These are phyloP conservation scores for Dactylellina drechsleri DNA, from an alignment of 2,329 filamentous ascomycete species.

Conservation along the genomic window DNA sequence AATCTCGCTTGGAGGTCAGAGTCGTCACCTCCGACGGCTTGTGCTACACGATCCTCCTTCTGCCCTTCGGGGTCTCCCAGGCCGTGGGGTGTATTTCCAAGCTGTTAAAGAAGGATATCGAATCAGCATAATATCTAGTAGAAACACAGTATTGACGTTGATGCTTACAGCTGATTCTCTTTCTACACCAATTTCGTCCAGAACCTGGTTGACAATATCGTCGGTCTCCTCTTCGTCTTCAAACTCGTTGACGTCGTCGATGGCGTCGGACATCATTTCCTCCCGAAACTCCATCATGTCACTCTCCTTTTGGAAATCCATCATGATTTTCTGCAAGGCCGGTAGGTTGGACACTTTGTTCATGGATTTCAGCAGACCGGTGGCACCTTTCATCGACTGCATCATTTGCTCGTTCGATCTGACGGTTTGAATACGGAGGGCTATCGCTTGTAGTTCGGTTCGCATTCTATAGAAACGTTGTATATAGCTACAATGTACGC, in stretches of 20 bases:
- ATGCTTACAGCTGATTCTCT: constrained; percentile 82
- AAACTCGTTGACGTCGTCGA: constrained; percentile 94
- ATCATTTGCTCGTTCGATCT: constrained; percentile 99
- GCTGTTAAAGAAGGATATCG: constrained; percentile 65
- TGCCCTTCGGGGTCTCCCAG: constrained; percentile 75
- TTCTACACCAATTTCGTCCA: constrained; percentile 97
- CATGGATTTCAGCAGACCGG: constrained; percentile 92
- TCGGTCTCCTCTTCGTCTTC: constrained; percentile 92
- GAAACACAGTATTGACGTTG: background rate
- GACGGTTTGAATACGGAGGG: constrained; percentile 93
- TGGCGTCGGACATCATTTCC: constrained; percentile 99
- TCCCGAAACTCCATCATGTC: constrained; percentile 99
- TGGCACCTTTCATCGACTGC: constrained; percentile 99
- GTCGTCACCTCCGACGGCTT: constrained; percentile 77
- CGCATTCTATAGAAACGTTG: constrained; percentile 99
- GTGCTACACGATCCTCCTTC: constrained; percentile 80
- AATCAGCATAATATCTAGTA: constrained; percentile 31
- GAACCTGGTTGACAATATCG: constrained; percentile 93
- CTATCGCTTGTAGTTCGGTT: constrained; percentile 95
- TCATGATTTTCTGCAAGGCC: constrained; percentile 91
- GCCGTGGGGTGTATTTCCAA: constrained; percentile 89
- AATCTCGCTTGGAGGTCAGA: constrained; percentile 94
- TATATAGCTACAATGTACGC: constrained; percentile 74
- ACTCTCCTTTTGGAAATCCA: constrained; percentile 99
- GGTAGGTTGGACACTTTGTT: constrained; percentile 98